Evolutionary conservation across 2,329 filamentous ascomycete genomes (phyloP).

Genomic region (Hyphodiscus sp.): DNA sequence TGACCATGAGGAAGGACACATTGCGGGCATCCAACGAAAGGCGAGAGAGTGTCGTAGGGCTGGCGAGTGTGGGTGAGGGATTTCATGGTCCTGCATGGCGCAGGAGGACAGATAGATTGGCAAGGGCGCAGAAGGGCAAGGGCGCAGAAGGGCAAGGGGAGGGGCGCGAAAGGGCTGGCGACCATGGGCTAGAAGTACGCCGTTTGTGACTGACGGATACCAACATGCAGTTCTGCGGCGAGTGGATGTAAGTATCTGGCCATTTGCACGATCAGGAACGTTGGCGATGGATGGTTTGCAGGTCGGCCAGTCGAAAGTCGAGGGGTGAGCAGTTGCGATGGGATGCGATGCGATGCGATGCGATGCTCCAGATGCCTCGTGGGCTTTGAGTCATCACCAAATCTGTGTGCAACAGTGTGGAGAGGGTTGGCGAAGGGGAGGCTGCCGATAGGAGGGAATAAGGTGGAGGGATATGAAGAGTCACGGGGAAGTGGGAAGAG

Average conservation of each 20-base stretch:
- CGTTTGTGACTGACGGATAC: neutral
- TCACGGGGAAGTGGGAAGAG: conserved; percentile 1
- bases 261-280: no score
- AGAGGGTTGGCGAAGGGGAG: neutral
- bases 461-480: conserved; percentile 2
- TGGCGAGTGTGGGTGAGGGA: conserved; percentile 8
- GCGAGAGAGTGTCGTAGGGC: conserved; percentile 2
- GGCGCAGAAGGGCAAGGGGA: no score
- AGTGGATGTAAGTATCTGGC: no score
- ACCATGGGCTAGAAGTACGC: neutral
- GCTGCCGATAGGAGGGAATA: conserved; percentile 4
- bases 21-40: neutral
- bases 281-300: neutral
- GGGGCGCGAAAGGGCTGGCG: neutral
- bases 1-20: neutral
- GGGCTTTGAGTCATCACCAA: neutral
- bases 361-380: neutral
- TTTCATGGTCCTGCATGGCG: conserved; percentile 1
- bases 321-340: neutral
- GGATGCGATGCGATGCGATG: neutral
- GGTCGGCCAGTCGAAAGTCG: neutral
- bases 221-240: conserved; percentile 5
- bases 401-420: neutral
- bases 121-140: neutral
- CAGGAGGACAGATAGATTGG: conserved; percentile 2